These are phyloP conservation scores for Nemania sp. DNA, from an alignment of 2,329 filamentous ascomycete species.

Conservation along the genomic window DNA sequence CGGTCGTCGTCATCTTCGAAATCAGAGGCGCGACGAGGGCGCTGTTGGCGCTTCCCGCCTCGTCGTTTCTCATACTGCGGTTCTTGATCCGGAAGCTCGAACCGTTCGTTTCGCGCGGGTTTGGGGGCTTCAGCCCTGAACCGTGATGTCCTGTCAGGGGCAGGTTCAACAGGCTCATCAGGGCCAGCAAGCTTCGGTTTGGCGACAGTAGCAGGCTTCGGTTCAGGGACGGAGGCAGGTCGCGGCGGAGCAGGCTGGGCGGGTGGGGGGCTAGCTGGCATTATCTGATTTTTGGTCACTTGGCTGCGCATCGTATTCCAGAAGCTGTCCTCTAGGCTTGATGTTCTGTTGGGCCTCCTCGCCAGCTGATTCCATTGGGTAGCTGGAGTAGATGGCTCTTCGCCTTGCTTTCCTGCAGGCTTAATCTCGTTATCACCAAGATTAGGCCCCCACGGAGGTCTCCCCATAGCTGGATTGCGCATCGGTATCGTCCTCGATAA, in stretches of 20 bases:
- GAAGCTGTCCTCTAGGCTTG: neutral
- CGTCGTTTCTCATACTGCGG: constrained; percentile 10
- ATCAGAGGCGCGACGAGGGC: constrained; percentile 17
- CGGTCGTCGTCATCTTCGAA: constrained; percentile 30
- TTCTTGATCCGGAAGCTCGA: constrained; percentile 11
- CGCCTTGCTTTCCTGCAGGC: neutral
- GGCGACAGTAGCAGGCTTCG: no score
- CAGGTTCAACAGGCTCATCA: no score
- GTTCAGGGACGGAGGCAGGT: no score
- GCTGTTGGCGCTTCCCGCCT: constrained; percentile 22
- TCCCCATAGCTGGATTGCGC: no score
- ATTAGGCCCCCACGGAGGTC: no score
- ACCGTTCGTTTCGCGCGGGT: constrained; percentile 9
- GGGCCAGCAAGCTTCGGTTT: neutral
- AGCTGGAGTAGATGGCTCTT: neutral
- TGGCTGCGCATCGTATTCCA: neutral
- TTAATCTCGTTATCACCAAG: no score
- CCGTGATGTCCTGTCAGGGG: no score
- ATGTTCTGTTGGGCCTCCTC: constrained; percentile 2
- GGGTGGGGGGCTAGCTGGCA: no score
- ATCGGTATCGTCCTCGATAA: no score
- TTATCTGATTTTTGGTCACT: neutral
- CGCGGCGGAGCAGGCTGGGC: no score
- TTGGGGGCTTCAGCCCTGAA: constrained; percentile 2
- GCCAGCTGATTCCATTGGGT: constrained; percentile 24